Conservation (phyloP, 768 basidiomycete genomes). For the Lentinula lateritia region DNA sequence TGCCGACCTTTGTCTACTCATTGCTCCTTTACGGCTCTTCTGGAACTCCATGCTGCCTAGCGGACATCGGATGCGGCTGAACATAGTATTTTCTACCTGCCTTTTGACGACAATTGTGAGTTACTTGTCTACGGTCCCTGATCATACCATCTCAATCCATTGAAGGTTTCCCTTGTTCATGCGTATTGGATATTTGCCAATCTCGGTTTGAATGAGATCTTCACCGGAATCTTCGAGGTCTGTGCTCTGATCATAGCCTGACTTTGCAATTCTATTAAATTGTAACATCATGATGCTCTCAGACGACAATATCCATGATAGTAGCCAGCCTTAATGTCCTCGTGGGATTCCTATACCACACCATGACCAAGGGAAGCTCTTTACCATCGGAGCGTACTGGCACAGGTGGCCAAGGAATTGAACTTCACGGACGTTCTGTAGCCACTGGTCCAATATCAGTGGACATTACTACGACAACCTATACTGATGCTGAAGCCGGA, state of each 20-base stretch:
- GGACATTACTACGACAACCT: background rate
- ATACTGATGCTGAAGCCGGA: background rate
- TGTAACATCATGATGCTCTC: background rate
- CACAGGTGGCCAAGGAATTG: background rate
- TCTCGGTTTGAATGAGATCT: conserved; percentile 2
- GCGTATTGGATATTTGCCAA: conserved; percentile 4
- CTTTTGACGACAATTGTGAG: background rate
- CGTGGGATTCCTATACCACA: background rate
- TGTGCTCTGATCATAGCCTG: background rate
- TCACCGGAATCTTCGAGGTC: conserved; percentile 2
- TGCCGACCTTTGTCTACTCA: conserved; percentile 1
- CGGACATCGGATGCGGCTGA: background rate
- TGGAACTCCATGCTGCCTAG: background rate
- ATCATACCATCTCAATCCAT: background rate
- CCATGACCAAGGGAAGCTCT: background rate
- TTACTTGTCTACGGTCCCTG: background rate
- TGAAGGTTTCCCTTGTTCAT: background rate
- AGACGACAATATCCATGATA: conserved; percentile 2
- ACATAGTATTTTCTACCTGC: conserved; percentile 3
- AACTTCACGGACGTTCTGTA: background rate
- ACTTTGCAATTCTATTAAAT: no score
- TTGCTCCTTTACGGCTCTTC: background rate
- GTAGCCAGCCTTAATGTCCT: conserved; percentile 2
- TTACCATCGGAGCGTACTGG: background rate
- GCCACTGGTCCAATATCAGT: background rate